phyloP scores from a whole-genome alignment of 164 flowering plant species.

The Macadamia tetraphylla region DNA sequence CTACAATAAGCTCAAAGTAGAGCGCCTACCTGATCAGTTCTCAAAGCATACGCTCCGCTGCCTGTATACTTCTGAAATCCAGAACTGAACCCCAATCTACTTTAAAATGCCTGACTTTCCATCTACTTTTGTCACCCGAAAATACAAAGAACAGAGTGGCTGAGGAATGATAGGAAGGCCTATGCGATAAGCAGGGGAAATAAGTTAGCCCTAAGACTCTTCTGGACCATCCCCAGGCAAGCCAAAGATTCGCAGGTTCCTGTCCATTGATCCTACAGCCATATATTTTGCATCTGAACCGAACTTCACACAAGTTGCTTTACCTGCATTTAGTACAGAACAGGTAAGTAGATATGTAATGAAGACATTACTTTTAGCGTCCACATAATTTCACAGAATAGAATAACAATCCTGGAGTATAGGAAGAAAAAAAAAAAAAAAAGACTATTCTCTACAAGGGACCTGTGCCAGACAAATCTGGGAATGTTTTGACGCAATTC shows the following conservation, averaged over 20 bases:
- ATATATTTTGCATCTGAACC: conserved; percentile 88
- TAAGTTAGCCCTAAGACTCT: conserved; percentile 6
- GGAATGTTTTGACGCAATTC: conserved; percentile 75
- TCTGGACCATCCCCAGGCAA: conserved; percentile 20
- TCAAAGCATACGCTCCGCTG: too few relatives aligned
- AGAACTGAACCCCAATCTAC: too few relatives aligned
- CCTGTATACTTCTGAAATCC: too few relatives aligned
- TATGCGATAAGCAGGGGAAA: not conserved
- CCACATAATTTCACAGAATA: not conserved
- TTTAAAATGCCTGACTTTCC: too few relatives aligned
- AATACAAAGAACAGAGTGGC: too few relatives aligned
- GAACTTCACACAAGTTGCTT: conserved; percentile 62
- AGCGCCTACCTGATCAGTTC: too few relatives aligned
- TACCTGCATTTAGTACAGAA: conserved; percentile 43
- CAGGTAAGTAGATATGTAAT: not conserved
- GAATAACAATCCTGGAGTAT: not conserved
- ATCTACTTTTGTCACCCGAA: too few relatives aligned
- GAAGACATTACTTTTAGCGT: not conserved
- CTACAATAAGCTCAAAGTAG: too few relatives aligned
- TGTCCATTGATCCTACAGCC: conserved; percentile 90
- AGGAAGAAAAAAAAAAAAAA: not conserved
- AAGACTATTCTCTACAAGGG: not conserved
- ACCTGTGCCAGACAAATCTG: conserved; percentile 99
- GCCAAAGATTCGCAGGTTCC: conserved; percentile 80
- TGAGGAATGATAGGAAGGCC: not conserved